phyloP scores from a whole-genome alignment of 2,329 filamentous ascomycete genomes.

The Myriosclerotinia scirpicola region DNA sequence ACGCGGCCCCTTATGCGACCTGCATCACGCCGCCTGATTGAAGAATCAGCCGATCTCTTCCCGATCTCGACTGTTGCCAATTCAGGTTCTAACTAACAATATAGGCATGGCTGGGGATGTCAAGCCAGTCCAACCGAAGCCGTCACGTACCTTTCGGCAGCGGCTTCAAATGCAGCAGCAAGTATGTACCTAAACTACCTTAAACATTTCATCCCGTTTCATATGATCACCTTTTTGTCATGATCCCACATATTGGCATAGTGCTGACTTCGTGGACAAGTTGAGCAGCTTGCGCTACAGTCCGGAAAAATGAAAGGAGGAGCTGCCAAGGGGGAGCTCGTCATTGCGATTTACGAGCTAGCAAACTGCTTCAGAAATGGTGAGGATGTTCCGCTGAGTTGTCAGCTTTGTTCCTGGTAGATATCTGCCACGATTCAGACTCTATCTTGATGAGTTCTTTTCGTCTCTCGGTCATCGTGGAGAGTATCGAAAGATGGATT shows the following conservation, averaged over 20 bases:
- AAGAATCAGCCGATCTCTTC: constrained; percentile 3
- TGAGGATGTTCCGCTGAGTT: constrained; percentile 22
- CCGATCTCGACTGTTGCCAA: constrained; percentile 13
- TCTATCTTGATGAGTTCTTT: not conserved
- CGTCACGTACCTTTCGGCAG: constrained; percentile 80
- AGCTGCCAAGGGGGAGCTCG: constrained; percentile 90
- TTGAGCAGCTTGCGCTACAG: constrained; percentile 81
- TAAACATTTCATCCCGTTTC: constrained; percentile 8
- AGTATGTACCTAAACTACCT: constrained; percentile 36
- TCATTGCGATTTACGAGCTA: constrained; percentile 94
- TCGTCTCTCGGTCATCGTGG: not conserved
- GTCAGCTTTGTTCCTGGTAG: constrained; percentile 17
- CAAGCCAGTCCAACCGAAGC: constrained; percentile 68
- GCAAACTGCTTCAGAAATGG: constrained; percentile 91
- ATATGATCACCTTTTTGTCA: not conserved
- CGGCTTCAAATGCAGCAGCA: constrained; percentile 84
- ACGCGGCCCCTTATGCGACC: constrained; percentile 28
- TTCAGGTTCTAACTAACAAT: constrained; percentile 12
- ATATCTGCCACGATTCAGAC: constrained; percentile 17
- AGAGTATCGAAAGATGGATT: constrained; percentile 7
- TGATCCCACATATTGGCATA: constrained; percentile 14
- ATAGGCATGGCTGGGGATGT: constrained; percentile 91
- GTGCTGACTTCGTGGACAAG: constrained; percentile 22
- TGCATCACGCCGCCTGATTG: constrained; percentile 22
- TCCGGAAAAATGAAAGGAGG: constrained; percentile 92